Conservation (phyloP, 108 stramenopile species). For the Stephanodiscus triporus region DNA sequence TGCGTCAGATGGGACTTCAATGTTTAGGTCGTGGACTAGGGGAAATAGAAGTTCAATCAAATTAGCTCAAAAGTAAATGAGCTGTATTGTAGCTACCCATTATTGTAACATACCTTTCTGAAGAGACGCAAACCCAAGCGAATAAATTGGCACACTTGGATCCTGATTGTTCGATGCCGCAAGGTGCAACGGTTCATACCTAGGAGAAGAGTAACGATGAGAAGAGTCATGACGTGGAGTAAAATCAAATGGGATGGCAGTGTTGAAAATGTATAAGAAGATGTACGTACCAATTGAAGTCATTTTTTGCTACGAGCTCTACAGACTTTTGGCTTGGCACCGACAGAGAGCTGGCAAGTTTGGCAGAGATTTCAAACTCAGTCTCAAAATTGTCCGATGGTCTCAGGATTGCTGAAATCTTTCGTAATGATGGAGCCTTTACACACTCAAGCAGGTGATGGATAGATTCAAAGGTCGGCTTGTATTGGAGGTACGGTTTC, state of each 20-base stretch:
- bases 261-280: background rate
- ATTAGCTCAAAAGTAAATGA: background rate
- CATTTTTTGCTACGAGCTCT: slow-evolving; percentile 16
- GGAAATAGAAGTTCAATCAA: background rate
- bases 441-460: slow-evolving; percentile 34
- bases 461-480: slow-evolving; percentile 44
- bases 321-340: slow-evolving; percentile 50
- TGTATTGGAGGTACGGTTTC: slow-evolving; percentile 71
- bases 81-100: no score
- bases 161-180: slow-evolving; percentile 10
- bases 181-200: slow-evolving; percentile 45
- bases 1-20: slow-evolving; percentile 4
- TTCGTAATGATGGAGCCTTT: slow-evolving; percentile 21
- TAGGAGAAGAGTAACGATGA: slow-evolving; percentile 7
- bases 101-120: slow-evolving; percentile 45
- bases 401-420: background rate
- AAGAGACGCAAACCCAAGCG: slow-evolving; percentile 41
- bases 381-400: background rate
- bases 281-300: background rate
- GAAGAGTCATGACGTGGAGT: background rate
- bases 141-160: slow-evolving; percentile 25
- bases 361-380: slow-evolving; percentile 26
- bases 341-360: slow-evolving; percentile 27
- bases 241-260: slow-evolving; percentile 2
- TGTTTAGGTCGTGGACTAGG: slow-evolving; percentile 26